phyloP scores from a whole-genome alignment of 2,329 filamentous ascomycete genomes.

The Lizonia empirigonia region DNA sequence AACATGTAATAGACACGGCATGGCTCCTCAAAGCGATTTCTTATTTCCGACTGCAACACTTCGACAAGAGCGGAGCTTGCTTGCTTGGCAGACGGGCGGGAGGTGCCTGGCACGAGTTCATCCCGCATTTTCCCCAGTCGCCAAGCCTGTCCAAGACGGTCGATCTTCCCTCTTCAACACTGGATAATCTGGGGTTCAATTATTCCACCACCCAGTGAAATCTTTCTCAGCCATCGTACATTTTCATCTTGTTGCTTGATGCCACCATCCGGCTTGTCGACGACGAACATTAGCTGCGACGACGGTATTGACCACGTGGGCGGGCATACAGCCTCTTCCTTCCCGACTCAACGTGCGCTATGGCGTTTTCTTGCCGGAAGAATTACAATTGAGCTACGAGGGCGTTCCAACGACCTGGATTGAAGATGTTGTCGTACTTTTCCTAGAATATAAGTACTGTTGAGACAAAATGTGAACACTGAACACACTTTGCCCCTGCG shows the following conservation, averaged over 20 bases:
- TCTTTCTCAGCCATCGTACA: slow-evolving; percentile 19
- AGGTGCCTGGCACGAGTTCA: background rate
- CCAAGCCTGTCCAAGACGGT: slow-evolving; percentile 18
- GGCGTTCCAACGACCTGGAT: slow-evolving; percentile 4
- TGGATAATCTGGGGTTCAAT: slow-evolving; percentile 24
- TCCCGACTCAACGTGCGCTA: slow-evolving; percentile 8
- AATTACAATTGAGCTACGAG: slow-evolving; percentile 12
- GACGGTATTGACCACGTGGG: background rate
- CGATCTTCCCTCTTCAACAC: slow-evolving; percentile 20
- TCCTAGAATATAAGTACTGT: no score
- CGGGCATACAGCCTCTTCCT: slow-evolving; percentile 4
- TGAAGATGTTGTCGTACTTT: background rate
- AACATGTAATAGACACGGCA: no score
- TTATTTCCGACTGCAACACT: no score
- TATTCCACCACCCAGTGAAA: slow-evolving; percentile 31
- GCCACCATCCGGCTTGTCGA: slow-evolving; percentile 12
- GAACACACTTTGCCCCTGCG: no score
- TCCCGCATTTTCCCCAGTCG: slow-evolving; percentile 17
- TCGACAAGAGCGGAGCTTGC: no score
- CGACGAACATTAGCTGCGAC: slow-evolving; percentile 10
- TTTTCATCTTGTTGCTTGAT: slow-evolving; percentile 14
- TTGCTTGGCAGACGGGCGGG: slow-evolving; percentile 6
- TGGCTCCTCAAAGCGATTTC: no score
- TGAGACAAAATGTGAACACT: no score
- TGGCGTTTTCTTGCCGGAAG: slow-evolving; percentile 19